Conservation (phyloP, 345 rosid species). For the Eucalyptus curtisii region DNA sequence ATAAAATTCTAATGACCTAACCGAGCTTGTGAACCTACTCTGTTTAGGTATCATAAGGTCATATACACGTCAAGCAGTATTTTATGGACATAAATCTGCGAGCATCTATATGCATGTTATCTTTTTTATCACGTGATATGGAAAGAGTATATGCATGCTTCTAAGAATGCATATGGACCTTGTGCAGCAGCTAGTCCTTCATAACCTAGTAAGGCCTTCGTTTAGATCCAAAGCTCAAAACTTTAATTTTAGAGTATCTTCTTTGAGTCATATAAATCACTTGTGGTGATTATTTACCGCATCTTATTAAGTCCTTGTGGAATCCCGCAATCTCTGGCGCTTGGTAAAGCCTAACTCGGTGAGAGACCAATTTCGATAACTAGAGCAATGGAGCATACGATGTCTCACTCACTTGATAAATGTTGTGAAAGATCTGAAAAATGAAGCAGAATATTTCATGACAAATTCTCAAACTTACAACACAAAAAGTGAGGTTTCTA, state of each 20-base stretch:
- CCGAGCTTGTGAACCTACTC: not conserved
- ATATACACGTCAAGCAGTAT: not conserved
- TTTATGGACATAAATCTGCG: not conserved
- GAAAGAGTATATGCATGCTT: not conserved
- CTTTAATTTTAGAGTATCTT: not conserved
- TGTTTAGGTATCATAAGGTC: not conserved
- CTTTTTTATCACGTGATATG: not conserved
- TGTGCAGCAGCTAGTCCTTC: not conserved
- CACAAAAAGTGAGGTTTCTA: not conserved
- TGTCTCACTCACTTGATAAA: not conserved
- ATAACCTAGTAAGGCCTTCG: not conserved
- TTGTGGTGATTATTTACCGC: not conserved
- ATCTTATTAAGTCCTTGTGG: not conserved
- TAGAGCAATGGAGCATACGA: not conserved
- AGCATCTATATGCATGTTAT: not conserved
- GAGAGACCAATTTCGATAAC: not conserved
- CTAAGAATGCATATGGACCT: not conserved
- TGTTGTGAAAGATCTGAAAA: not conserved
- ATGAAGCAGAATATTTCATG: not conserved
- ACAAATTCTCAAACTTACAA: not conserved
- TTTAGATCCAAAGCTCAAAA: not conserved
- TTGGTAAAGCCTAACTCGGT: not conserved
- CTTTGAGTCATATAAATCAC: not conserved
- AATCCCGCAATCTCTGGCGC: not conserved
- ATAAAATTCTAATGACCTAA: not conserved